Evolutionary conservation across 106 monocot species (phyloP), one percentile per base, ranked within the genome.

Genomic region (Apostasia ramifera): DNA sequence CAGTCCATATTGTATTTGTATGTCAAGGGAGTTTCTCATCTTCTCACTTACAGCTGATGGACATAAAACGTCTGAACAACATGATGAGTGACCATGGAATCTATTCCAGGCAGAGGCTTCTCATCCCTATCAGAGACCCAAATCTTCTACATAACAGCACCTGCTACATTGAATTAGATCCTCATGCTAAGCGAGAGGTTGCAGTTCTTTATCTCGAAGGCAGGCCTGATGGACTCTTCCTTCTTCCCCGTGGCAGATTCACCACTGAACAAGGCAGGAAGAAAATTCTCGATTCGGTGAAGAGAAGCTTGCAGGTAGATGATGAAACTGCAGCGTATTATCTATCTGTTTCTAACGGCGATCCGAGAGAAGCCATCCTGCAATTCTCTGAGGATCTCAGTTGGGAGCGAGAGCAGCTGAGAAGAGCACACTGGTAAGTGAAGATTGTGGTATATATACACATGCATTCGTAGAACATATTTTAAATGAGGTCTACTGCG

Each of bases 81-180:
- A 91, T 91, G 95, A 95, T 95, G 84, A 95, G 95, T 51, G 95
- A 95, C 63, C 95, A 95, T 57, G 95, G 95, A 1, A 91, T 95
- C 54, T 84, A 95, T 73, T 95, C 88, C 7, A 83, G 95, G 53
- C 84, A 89, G 67, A 81, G 91, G 77, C 82, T 95, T 63, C 74
- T 95, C 11, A 89, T 95, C 38, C 95, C 95, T 8, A 89, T 95
- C 15, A 61, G 67, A 70, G 84, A 84, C 9, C 80, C 84, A 15
- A 78, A 82, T 6, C 47, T 91, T 44, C 91, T 95, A 15, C 60
- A 40, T 40, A 66, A 78, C 47, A 78, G 79, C 62, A 91, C 88
- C 40, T 91, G 91, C 67, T 89, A 82, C 78, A 82, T 95, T 43
- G 95, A 95, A 69, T 53, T 88, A 80, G 95, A 95, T 61, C 44